A percentile compares a stretch with the other conserved stretches of the same genome.
Conservation (phyloP, 768 basidiomycete genomes). For the Panellus pusillus region DNA sequence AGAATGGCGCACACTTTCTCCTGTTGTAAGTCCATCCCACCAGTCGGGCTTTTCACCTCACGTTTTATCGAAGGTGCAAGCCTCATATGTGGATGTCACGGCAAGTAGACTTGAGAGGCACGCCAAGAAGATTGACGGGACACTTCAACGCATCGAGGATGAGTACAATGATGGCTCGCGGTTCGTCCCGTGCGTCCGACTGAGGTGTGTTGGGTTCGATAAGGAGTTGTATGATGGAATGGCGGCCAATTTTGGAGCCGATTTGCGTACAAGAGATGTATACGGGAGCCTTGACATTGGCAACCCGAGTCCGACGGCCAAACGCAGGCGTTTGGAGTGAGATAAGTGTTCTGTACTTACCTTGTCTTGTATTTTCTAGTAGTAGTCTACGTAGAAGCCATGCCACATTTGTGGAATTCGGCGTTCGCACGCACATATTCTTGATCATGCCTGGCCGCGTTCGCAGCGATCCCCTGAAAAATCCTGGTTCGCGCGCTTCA, state of each 20-base stretch:
- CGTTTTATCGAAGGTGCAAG: neutral
- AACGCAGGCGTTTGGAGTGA: slow-evolving; percentile 1
- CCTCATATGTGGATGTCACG: slow-evolving; percentile 31
- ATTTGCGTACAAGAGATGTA: neutral
- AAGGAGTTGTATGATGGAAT: slow-evolving; percentile 37
- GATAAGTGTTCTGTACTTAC: neutral
- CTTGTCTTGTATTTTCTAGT: too few relatives aligned
- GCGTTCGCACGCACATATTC: neutral
- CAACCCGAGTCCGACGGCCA: neutral
- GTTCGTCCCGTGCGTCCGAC: slow-evolving; percentile 47
- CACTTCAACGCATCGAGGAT: slow-evolving; percentile 25
- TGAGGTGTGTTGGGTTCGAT: slow-evolving; percentile 48
- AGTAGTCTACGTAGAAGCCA: too few relatives aligned
- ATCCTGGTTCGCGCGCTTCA: slow-evolving; percentile 20
- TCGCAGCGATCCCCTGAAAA: slow-evolving; percentile 20
- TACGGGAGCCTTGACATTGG: neutral
- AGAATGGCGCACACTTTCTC: slow-evolving; percentile 47
- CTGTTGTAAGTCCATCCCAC: slow-evolving; percentile 31
- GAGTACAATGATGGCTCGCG: slow-evolving; percentile 47
- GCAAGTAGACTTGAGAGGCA: slow-evolving; percentile 43
- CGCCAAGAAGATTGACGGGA: slow-evolving; percentile 21
- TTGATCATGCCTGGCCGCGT: slow-evolving; percentile 23
- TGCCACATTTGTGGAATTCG: slow-evolving; percentile 28
- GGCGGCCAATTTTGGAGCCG: neutral
- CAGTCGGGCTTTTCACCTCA: neutral